A percentile compares a stretch with the other conserved stretches of the same genome.
phyloP scores from a whole-genome alignment of 2,329 filamentous ascomycete genomes.

The Fusarium falciforme region DNA sequence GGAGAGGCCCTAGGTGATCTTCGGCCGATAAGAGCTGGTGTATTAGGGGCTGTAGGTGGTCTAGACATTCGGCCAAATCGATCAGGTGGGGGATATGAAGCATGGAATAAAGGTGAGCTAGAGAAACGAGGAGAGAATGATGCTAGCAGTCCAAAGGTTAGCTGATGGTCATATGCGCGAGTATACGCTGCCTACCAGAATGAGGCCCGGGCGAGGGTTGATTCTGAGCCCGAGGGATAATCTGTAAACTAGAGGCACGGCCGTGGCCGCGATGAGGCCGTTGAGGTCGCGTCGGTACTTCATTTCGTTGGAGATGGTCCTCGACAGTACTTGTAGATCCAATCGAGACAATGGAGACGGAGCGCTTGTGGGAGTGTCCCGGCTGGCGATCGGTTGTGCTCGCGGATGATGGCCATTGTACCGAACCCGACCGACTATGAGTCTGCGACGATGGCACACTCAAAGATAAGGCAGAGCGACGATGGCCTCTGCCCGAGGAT shows the following conservation, averaged over 20 bases:
- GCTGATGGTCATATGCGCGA: constrained; percentile 3
- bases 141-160: constrained; percentile 43
- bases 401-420: constrained; percentile 58
- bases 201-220: constrained; percentile 58
- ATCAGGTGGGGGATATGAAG: constrained; percentile 66
- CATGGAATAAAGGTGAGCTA: constrained; percentile 64
- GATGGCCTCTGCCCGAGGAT: constrained; percentile 65
- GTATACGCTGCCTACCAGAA: constrained; percentile 50
- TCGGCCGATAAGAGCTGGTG: constrained; percentile 52
- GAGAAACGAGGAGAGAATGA: constrained; percentile 57
- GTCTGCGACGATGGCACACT: constrained; percentile 61
- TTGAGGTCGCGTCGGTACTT: constrained; percentile 55
- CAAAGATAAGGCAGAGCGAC: constrained; percentile 73
- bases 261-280: constrained; percentile 74
- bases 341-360: constrained; percentile 85
- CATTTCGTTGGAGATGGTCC: constrained; percentile 57
- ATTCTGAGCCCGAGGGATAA: constrained; percentile 54
- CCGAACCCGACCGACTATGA: constrained; percentile 58
- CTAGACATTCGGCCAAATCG: constrained; percentile 56
- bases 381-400: constrained; percentile 45
- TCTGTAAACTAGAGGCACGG: constrained; percentile 85
- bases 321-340: constrained; percentile 66
- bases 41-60: constrained; percentile 58
- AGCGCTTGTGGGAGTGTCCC: constrained; percentile 76
- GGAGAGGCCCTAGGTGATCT: constrained; percentile 57